phyloP scores from a whole-genome alignment of 148 eudicot genomes.

The Spergularia marina region DNA sequence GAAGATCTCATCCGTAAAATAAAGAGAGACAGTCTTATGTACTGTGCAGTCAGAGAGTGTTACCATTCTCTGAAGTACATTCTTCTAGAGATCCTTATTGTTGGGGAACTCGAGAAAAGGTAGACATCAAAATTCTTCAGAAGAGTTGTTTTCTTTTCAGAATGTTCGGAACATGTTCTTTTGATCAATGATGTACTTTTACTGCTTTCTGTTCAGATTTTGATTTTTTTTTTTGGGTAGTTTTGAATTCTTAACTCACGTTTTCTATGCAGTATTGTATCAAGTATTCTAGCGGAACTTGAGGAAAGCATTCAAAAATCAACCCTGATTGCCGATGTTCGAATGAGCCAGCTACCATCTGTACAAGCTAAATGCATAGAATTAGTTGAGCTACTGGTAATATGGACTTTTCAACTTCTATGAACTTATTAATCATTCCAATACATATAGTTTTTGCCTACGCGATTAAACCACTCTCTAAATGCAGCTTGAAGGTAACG shows the following conservation, averaged over 20 bases:
- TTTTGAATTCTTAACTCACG: slow-evolving; percentile 7
- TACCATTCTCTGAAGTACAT: slow-evolving; percentile 74
- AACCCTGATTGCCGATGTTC: slow-evolving; percentile 62
- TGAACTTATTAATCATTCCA: not conserved
- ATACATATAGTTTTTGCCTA: slow-evolving; percentile 3
- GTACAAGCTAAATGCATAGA: slow-evolving; percentile 63
- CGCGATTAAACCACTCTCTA: slow-evolving; percentile 5
- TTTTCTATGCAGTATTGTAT: slow-evolving; percentile 48
- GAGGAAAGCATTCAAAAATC: slow-evolving; percentile 68
- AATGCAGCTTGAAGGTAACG: slow-evolving; percentile 69
- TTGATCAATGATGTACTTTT: not conserved
- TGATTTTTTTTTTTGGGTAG: too few species aligned
- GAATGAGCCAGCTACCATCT: slow-evolving; percentile 64
- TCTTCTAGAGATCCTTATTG: slow-evolving; percentile 58
- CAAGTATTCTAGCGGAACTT: slow-evolving; percentile 61
- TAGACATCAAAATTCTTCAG: slow-evolving; percentile 28
- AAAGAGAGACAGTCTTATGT: slow-evolving; percentile 62
- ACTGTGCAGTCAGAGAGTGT: slow-evolving; percentile 78
- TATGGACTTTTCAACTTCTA: not conserved
- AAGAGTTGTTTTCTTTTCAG: not conserved
- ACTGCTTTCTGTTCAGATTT: not conserved
- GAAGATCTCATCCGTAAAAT: slow-evolving; percentile 60
- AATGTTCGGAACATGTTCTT: not conserved
- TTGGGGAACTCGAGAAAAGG: slow-evolving; percentile 90
- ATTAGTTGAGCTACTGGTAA: slow-evolving; percentile 77